phyloP scores from a whole-genome alignment of 2,329 filamentous ascomycete genomes.

The Diaporthe citriasiana region DNA sequence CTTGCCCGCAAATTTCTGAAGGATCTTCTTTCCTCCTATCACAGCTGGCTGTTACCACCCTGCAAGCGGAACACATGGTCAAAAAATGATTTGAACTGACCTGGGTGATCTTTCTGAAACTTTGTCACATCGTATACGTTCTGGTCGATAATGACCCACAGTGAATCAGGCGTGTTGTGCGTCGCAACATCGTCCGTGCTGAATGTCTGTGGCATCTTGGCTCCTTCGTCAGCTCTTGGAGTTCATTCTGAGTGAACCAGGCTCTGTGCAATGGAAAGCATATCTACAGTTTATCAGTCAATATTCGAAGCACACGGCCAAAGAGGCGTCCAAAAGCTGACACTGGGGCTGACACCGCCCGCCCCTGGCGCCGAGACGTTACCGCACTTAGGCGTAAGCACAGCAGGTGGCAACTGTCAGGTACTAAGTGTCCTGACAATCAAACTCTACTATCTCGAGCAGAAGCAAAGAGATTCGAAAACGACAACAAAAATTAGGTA shows the following conservation, averaged over 20 bases:
- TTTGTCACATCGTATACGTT: conserved; percentile 96
- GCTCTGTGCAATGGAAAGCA: no score
- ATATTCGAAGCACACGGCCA: no score
- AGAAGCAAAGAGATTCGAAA: not conserved
- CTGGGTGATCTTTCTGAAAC: conserved; percentile 88
- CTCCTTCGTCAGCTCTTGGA: not conserved
- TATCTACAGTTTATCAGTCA: not conserved
- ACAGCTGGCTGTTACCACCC: not conserved
- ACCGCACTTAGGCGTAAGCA: not conserved
- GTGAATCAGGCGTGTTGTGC: conserved; percentile 88
- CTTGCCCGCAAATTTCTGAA: conserved; percentile 74
- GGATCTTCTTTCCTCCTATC: conserved; percentile 74
- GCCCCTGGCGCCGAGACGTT: not conserved
- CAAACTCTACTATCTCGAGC: not conserved
- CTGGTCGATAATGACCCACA: conserved; percentile 93
- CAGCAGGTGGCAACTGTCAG: not conserved
- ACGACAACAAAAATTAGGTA: not conserved
- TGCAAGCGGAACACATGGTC: not conserved
- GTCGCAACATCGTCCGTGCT: conserved; percentile 86
- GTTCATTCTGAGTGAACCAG: not conserved
- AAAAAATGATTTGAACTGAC: conserved; percentile 59
- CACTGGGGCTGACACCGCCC: not conserved
- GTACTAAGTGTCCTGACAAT: not conserved
- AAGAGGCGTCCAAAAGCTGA: not conserved
- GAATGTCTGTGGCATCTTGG: conserved; percentile 88